A percentile compares a stretch with the other conserved stretches of the same genome.
Evolutionary conservation across 2,329 filamentous ascomycete species (phyloP).

Genomic region (Fusarium floridanum): DNA sequence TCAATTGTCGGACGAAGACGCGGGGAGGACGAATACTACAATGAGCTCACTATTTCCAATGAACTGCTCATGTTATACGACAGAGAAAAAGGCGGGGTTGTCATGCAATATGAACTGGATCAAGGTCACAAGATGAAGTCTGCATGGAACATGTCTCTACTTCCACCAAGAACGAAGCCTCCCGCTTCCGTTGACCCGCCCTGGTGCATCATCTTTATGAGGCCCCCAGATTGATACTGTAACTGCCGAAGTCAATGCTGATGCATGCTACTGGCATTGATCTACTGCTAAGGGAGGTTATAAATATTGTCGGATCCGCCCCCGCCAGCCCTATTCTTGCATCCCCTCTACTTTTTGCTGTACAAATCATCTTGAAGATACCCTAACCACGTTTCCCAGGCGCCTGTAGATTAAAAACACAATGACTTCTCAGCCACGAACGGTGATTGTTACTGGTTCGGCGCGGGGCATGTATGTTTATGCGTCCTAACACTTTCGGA

Average conservation of each 20-base stretch:
- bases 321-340: not conserved
- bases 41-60: too few relatives aligned
- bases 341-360: not conserved
- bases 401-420: not conserved
- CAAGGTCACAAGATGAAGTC: not conserved
- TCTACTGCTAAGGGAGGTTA: not conserved
- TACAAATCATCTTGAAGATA: not conserved
- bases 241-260: not conserved
- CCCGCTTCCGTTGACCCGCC: not conserved
- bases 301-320: not conserved
- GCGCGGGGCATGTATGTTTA: not conserved
- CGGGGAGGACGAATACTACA: too few relatives aligned
- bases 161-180: not conserved
- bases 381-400: not conserved
- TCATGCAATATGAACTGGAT: not conserved
- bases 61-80: not conserved
- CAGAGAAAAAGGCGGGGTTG: not conserved
- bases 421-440: slow-evolving; percentile 1
- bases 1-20: not conserved
- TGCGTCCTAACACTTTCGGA: slow-evolving; percentile 59
- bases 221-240: not conserved
- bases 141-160: not conserved
- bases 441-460: slow-evolving; percentile 3
- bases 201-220: not conserved
- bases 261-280: not conserved